Conservation (phyloP, 2,329 filamentous ascomycete genomes). For the Chaetomiaceae sp. region DNA sequence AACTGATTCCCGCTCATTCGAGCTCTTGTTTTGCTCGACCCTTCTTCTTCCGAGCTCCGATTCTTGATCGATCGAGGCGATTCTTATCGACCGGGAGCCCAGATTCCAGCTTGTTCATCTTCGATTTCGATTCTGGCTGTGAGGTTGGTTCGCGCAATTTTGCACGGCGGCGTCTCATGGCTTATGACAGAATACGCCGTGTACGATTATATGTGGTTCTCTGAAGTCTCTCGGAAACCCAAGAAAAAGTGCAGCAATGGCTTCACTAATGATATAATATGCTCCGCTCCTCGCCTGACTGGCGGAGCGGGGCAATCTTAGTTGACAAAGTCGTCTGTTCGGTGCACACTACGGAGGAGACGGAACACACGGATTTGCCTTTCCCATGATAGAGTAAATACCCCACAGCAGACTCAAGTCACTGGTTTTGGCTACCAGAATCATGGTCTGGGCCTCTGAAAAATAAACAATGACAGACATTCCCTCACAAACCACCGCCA, state of each 20-base stretch:
- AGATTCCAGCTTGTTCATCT: not conserved
- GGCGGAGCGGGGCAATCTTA: not conserved
- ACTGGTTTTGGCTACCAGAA: not conserved
- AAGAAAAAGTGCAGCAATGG: conserved; percentile 5
- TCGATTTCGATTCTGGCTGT: conserved; percentile 1
- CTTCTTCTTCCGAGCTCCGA: conserved; percentile 35
- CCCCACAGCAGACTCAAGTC: conserved; percentile 3
- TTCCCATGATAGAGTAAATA: conserved; percentile 11
- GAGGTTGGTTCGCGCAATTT: not conserved
- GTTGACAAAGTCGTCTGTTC: not conserved
- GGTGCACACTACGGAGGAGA: not conserved
- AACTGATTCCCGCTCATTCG: conserved; percentile 43
- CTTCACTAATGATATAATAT: conserved; percentile 14
- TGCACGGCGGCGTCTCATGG: not conserved
- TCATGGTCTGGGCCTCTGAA: not conserved
- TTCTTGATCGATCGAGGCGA: conserved; percentile 2
- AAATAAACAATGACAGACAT: not conserved
- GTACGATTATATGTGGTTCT: conserved; percentile 12
- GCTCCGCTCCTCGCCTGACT: not conserved
- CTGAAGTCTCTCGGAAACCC: not conserved
- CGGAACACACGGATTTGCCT: not conserved
- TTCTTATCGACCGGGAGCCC: not conserved
- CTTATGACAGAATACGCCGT: conserved; percentile 15
- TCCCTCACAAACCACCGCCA: not conserved
- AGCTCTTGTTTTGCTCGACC: conserved; percentile 43